Conservation (phyloP, 2,329 filamentous ascomycete species). For the Sporothrix euskadiensis region DNA sequence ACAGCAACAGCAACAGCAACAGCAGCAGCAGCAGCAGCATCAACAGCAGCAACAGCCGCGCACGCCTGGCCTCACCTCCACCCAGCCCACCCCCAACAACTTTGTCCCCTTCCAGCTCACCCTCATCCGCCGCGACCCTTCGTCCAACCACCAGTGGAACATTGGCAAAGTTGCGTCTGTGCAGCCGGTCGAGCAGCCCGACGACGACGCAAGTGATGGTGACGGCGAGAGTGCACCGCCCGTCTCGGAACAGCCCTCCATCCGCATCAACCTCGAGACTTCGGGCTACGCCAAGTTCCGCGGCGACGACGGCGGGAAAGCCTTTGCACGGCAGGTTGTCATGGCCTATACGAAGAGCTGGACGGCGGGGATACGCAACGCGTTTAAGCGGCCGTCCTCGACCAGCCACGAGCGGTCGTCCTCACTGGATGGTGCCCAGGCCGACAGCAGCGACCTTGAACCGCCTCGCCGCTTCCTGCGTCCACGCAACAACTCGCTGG, state of each 20-base stretch:
- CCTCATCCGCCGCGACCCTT: slow-evolving; percentile 72
- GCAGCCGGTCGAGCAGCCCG: slow-evolving; percentile 38
- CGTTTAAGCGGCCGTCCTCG: slow-evolving; percentile 40
- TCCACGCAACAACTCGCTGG: slow-evolving; percentile 19
- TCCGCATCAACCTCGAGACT: slow-evolving; percentile 55
- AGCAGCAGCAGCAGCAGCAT: background rate
- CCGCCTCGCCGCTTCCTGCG: background rate
- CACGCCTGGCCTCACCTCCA: slow-evolving; percentile 41
- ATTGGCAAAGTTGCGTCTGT: slow-evolving; percentile 64
- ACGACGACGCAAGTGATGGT: slow-evolving; percentile 29
- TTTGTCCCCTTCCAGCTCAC: slow-evolving; percentile 56
- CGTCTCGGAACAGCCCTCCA: slow-evolving; percentile 42
- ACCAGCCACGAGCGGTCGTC: background rate
- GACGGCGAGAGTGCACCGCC: background rate
- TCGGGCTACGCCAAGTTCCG: slow-evolving; percentile 61
- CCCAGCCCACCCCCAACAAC: slow-evolving; percentile 36
- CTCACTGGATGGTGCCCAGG: background rate
- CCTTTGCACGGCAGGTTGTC: slow-evolving; percentile 55
- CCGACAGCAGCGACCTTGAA: background rate
- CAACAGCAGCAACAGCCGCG: background rate
- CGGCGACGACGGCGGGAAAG: slow-evolving; percentile 29
- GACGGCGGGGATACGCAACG: slow-evolving; percentile 49
- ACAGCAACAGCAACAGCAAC: background rate
- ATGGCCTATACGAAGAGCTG: slow-evolving; percentile 59
- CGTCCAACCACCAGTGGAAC: slow-evolving; percentile 72